Percentiles rank a stretch among this genome's conserved stretches.
phyloP scores from a whole-genome alignment of 2,329 filamentous ascomycete genomes.

The Aureobasidium vineae region DNA sequence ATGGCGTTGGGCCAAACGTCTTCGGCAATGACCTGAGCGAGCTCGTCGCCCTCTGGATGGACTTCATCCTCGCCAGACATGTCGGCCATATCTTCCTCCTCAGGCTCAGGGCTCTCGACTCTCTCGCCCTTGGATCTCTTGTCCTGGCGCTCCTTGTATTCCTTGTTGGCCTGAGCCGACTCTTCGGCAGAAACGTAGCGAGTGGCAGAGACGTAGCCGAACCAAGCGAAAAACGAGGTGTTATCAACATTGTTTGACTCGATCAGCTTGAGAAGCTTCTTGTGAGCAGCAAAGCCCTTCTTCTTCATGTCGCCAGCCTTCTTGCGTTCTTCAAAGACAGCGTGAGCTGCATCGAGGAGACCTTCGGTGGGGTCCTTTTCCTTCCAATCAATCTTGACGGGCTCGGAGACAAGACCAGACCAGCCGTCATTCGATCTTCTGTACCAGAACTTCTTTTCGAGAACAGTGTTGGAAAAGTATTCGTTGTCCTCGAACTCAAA shows the following conservation, averaged over 20 bases:
- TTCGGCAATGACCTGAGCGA: slow-evolving; percentile 77
- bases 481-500: slow-evolving; percentile 81
- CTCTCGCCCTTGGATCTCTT: slow-evolving; percentile 44
- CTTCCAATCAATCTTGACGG: slow-evolving; percentile 80
- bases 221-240: slow-evolving; percentile 85
- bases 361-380: slow-evolving; percentile 81
- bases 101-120: slow-evolving; percentile 48
- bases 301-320: slow-evolving; percentile 44
- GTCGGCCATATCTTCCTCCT: slow-evolving; percentile 58
- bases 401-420: slow-evolving; percentile 80
- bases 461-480: slow-evolving; percentile 70
- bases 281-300: slow-evolving; percentile 55
- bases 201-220: slow-evolving; percentile 68
- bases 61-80: slow-evolving; percentile 73
- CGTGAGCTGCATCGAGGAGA: slow-evolving; percentile 69
- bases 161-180: slow-evolving; percentile 60
- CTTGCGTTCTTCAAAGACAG: slow-evolving; percentile 65
- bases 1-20: slow-evolving; percentile 87
- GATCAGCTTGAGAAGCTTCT: slow-evolving; percentile 54
- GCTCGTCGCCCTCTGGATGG: slow-evolving; percentile 80
- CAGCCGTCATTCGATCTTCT: slow-evolving; percentile 66
- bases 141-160: slow-evolving; percentile 59
- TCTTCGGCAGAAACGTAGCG: slow-evolving; percentile 69
- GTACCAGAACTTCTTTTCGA: slow-evolving; percentile 94
- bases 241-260: slow-evolving; percentile 44